These are phyloP conservation scores for Prunus campanulata DNA, from an alignment of 306 rosid species.

Conservation along the genomic window DNA sequence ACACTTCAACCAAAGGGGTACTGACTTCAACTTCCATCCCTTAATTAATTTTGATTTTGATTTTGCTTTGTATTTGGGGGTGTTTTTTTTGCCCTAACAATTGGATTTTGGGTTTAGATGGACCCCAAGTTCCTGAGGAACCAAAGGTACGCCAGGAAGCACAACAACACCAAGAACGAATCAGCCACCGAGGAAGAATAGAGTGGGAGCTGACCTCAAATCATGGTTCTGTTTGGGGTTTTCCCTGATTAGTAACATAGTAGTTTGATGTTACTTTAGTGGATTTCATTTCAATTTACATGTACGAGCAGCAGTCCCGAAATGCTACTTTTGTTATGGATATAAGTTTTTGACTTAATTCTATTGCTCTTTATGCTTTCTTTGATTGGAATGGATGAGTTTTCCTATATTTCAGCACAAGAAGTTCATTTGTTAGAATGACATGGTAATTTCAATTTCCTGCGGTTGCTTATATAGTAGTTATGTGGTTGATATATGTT, in stretches of 20 bases:
- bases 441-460: not conserved
- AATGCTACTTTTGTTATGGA: not conserved
- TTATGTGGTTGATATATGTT: not conserved
- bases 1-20: slow-evolving; percentile 98
- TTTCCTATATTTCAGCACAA: not conserved
- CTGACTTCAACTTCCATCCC: not conserved
- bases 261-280: slow-evolving; percentile 16
- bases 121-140: slow-evolving; percentile 98
- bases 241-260: slow-evolving; percentile 17
- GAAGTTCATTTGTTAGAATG: not conserved
- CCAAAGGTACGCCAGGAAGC: slow-evolving; percentile 99
- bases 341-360: not conserved
- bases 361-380: not conserved
- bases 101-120: slow-evolving; percentile 46
- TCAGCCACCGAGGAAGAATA: slow-evolving; percentile 60
- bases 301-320: not conserved
- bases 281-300: slow-evolving; percentile 17
- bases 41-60: not conserved
- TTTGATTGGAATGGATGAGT: not conserved
- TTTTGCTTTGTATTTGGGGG: not conserved
- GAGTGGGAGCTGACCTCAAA: slow-evolving; percentile 1
- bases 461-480: not conserved
- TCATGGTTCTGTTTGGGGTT: slow-evolving; percentile 21
- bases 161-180: slow-evolving; percentile 67
- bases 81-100: not conserved